A percentile compares a stretch with the other conserved stretches of the same genome.
phyloP scores from a whole-genome alignment of 345 rosid species.

The Brassica juncea region DNA sequence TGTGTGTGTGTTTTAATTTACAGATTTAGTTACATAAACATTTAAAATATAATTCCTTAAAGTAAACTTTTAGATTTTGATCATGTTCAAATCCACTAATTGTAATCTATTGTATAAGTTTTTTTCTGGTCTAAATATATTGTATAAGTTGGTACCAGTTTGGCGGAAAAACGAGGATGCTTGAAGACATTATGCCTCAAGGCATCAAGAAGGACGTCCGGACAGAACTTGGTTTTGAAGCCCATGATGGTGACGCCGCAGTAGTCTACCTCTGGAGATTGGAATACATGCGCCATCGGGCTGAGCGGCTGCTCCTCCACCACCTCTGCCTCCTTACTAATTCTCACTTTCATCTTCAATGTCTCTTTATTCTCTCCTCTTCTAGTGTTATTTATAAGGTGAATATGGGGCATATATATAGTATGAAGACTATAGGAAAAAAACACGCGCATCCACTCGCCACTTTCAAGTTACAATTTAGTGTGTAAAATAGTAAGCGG shows the following conservation, averaged over 20 bases:
- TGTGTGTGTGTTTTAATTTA: too few species aligned
- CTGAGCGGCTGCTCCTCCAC: constrained; percentile 13
- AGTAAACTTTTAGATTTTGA: background rate
- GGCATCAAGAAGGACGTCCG: constrained; percentile 47
- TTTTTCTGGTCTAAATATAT: too few species aligned
- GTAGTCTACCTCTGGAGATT: constrained; percentile 49
- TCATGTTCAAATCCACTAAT: background rate
- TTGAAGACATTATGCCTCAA: constrained; percentile 55
- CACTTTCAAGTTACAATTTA: too few species aligned
- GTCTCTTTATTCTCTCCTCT: too few species aligned
- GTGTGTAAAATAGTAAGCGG: too few species aligned
- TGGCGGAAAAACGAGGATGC: constrained; percentile 87
- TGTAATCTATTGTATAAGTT: background rate
- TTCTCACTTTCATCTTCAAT: too few species aligned
- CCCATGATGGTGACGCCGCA: constrained; percentile 55
- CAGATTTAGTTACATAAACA: background rate
- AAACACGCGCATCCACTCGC: too few species aligned
- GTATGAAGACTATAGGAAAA: too few species aligned
- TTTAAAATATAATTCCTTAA: too few species aligned
- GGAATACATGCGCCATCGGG: constrained; percentile 40
- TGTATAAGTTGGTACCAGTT: constrained; percentile 42
- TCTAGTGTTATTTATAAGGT: too few species aligned
- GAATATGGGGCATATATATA: too few species aligned
- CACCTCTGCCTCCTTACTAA: too few species aligned
- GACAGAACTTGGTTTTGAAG: constrained; percentile 47